These are phyloP conservation scores for Globisporangium echinulatum DNA, from an alignment of 352 stramenopile genomes.

Conservation along the genomic window DNA sequence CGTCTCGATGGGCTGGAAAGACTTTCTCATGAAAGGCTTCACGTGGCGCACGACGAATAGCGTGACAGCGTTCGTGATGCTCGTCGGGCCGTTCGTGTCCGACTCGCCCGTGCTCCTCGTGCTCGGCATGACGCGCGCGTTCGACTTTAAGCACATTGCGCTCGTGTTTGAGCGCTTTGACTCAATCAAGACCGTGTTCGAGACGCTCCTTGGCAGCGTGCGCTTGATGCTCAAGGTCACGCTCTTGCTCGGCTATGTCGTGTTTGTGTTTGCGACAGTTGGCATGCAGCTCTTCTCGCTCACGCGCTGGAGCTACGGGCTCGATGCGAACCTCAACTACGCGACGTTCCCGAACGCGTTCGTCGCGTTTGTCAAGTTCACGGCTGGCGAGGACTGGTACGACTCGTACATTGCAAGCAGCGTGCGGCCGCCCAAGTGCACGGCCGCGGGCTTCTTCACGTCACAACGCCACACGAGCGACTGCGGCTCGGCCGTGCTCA, in stretches of 20 bases:
- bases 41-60: conserved; percentile 74
- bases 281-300: conserved; percentile 79
- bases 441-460: conserved; percentile 27
- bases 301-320: conserved; percentile 68
- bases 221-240: conserved; percentile 73
- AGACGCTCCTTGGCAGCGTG: conserved; percentile 63
- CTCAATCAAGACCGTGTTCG: conserved; percentile 64
- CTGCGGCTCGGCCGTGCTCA: conserved; percentile 58
- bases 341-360: conserved; percentile 74
- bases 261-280: conserved; percentile 80
- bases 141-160: conserved; percentile 83
- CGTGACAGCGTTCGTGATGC: conserved; percentile 70
- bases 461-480: conserved; percentile 36
- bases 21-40: conserved; percentile 83
- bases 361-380: conserved; percentile 75
- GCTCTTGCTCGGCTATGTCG: conserved; percentile 69
- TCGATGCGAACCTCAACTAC: conserved; percentile 70
- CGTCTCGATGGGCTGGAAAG: conserved; percentile 66
- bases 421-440: conserved; percentile 50
- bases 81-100: conserved; percentile 56
- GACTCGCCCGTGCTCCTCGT: conserved; percentile 60
- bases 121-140: conserved; percentile 69
- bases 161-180: conserved; percentile 65
- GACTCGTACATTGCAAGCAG: conserved; percentile 69
- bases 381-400: conserved; percentile 79